phyloP scores from a whole-genome alignment of 352 stramenopile species.

The Pythium monospermum region DNA sequence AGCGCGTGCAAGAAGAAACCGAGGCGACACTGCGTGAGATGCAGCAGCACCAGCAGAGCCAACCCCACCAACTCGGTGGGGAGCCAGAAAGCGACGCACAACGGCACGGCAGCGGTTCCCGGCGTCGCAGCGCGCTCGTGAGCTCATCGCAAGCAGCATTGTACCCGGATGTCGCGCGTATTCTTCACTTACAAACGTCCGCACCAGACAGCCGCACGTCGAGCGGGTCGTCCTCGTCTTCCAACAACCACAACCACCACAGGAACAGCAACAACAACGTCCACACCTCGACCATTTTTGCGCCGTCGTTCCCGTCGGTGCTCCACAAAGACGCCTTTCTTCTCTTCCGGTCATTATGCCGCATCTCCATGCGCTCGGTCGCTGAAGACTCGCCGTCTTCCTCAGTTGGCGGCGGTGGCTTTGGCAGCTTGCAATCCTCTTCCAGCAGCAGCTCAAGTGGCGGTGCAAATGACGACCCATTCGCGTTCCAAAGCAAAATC shows the following conservation, averaged over 20 bases:
- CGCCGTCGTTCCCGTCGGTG: constrained; percentile 90
- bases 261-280: constrained; percentile 14
- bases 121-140: constrained; percentile 1
- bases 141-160: constrained; percentile 20
- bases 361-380: constrained; percentile 88
- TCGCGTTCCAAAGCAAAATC: constrained; percentile 96
- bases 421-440: constrained; percentile 19
- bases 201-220: not conserved
- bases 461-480: constrained; percentile 74
- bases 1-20: constrained; percentile 68
- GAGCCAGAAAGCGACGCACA: not conserved
- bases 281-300: constrained; percentile 33
- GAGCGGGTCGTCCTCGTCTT: not conserved
- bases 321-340: constrained; percentile 98
- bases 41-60: constrained; percentile 23
- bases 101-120: constrained; percentile 11
- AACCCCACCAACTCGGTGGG: constrained; percentile 9
- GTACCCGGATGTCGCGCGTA: constrained; percentile 44
- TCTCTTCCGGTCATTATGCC: constrained; percentile 96
- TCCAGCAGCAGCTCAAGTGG: constrained; percentile 22
- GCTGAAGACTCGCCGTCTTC: constrained; percentile 81
- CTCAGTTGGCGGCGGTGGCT: constrained; percentile 21
- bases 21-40: constrained; percentile 48
- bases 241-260: constrained; percentile 9
- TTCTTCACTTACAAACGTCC: constrained; percentile 24